Percentiles rank a stretch among this genome's conserved stretches.
These are phyloP conservation scores for Sequoia sempervirens DNA, from an alignment of 75 land plant genomes.

Conservation along the genomic window DNA sequence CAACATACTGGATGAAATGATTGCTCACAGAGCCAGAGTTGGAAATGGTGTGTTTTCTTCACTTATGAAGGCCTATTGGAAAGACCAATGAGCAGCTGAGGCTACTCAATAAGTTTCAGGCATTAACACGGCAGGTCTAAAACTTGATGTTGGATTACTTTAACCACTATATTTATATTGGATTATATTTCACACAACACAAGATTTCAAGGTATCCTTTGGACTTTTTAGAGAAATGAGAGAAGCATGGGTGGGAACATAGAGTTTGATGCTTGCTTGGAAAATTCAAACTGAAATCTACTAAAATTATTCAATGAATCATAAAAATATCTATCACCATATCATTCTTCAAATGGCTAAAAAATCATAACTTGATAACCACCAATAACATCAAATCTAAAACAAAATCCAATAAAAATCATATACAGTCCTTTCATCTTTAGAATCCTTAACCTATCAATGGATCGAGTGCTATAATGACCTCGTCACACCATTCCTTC, in stretches of 20 bases:
- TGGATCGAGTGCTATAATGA: too few species aligned
- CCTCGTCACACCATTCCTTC: too few species aligned
- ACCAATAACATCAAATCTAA: not conserved
- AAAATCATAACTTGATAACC: not conserved
- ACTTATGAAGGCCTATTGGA: slow-evolving; percentile 58
- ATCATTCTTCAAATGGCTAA: not conserved
- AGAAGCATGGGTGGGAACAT: slow-evolving; percentile 28
- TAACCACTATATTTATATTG: slow-evolving; percentile 26
- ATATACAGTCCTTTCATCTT: too few species aligned
- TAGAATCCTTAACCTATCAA: too few species aligned
- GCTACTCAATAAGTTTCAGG: slow-evolving; percentile 60
- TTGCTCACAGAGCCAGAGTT: slow-evolving; percentile 31
- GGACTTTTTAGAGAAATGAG: slow-evolving; percentile 69
- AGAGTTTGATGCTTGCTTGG: too few species aligned
- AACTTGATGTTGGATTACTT: slow-evolving; percentile 25
- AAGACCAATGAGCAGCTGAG: slow-evolving; percentile 54
- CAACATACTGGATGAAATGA: slow-evolving; percentile 60
- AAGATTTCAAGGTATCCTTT: slow-evolving; percentile 74
- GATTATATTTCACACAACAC: slow-evolving; percentile 47
- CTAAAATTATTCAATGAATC: not conserved
- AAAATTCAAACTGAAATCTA: too few species aligned
- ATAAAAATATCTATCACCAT: not conserved
- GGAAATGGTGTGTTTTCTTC: slow-evolving; percentile 62
- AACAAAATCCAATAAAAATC: not conserved
- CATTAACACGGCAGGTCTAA: slow-evolving; percentile 34